Evolutionary conservation across 1,284 basidiomycete species (phyloP), one percentile per base, ranked within the genome.

Genomic region (Gastroboletus turbinatus): DNA sequence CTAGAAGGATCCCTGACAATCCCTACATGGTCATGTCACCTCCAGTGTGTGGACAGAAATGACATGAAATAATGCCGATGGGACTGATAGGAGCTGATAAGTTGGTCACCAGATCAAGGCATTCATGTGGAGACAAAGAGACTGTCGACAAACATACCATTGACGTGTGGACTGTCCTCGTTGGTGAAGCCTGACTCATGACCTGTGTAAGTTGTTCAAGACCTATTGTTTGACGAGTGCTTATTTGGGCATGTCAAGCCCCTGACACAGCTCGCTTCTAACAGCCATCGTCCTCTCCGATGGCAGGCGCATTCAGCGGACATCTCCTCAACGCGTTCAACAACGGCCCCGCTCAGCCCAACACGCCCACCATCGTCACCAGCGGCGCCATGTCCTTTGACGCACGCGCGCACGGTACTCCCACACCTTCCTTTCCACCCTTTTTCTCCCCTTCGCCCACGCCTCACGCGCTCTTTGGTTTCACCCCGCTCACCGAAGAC

Each of bases 371-470:
- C 43, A 67, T 84, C 43, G 62, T 79, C n/a, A 76, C 73, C 21
- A 75, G 75, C 65, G 84, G 82, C 10, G 64, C 81, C 30, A 79
- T 84, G 77, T 80, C 82, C 5, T 87, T 84, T 64, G 78, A 81
- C 49, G 69, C 82, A 5, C 73, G 73, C 25, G 79, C 81, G 75
- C 84, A 87, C 60, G 83, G 85, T 16, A 50, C 46, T 10, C 46
- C 52, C 14, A 46, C 27, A 1, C 47, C 52, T 13, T 51, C 51
- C 8, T 42, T 29, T 27, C 42, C 60, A n/a, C 7, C 46, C 11
- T 19, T 51, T 13, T 43, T 40, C 40, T 45, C 42, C 23, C 44
- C 50, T 27, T 42, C 45, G 11, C 38, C 46, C 19, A 33, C 46
- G 21, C 29, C 52, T 10, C 39, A 46, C 19, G 39, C 57, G 2